Evolutionary conservation across 2,329 filamentous ascomycete genomes (phyloP).

Genomic region (Aspergillus aculeatinus): DNA sequence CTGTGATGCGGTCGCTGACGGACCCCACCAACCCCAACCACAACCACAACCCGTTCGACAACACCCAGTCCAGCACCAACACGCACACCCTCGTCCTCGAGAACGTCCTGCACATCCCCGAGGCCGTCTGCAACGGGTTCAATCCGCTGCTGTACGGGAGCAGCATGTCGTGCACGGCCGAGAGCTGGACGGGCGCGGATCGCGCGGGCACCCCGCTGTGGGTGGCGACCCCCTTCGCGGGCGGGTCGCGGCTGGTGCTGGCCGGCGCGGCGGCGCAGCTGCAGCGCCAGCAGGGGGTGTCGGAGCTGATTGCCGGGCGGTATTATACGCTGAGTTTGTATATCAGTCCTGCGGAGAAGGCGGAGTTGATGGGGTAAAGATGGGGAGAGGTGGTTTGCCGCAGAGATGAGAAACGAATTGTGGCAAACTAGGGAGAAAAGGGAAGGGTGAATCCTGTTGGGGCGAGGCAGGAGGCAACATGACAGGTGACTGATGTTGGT

Average conservation of each 20-base stretch:
- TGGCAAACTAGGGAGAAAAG: background rate
- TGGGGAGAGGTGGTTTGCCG: too few relatives aligned
- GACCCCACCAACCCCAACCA: background rate
- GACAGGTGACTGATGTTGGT: background rate
- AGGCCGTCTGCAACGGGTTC: conserved; percentile 36
- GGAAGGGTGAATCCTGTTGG: background rate
- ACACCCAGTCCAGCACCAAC: too few relatives aligned
- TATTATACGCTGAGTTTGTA: conserved; percentile 26
- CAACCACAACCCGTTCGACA: conserved; percentile 18
- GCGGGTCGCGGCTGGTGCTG: conserved; percentile 20
- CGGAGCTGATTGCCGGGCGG: conserved; percentile 24
- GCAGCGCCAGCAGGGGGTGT: conserved; percentile 15
- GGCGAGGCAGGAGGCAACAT: background rate
- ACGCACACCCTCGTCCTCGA: conserved; percentile 29
- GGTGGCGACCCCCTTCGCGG: conserved; percentile 21
- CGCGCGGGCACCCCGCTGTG: conserved; percentile 16
- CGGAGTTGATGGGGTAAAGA: conserved; percentile 2
- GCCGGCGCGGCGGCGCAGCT: background rate
- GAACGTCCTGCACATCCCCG: conserved; percentile 37
- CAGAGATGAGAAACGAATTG: too few relatives aligned
- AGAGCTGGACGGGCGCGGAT: conserved; percentile 24
- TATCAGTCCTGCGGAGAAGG: conserved; percentile 22
- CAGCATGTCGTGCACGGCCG: conserved; percentile 24
- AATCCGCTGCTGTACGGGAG: conserved; percentile 25
- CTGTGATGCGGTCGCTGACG: conserved; percentile 22